These are phyloP conservation scores for Lipomyces sp. DNA, from an alignment of 805 yeast genomes.

Conservation along the genomic window DNA sequence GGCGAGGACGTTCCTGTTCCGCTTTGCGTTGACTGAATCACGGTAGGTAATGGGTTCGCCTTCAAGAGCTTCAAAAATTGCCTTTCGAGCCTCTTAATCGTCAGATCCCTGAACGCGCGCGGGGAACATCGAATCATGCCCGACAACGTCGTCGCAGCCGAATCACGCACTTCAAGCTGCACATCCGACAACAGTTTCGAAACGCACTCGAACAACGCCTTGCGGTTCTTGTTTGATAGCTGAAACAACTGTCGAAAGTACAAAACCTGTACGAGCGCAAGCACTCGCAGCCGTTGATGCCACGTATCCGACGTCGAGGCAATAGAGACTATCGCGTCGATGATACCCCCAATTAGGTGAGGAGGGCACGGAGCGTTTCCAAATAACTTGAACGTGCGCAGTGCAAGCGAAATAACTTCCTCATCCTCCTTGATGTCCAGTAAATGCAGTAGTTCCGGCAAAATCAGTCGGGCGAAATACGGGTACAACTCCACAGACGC, in stretches of 20 bases:
- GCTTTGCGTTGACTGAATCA: no score
- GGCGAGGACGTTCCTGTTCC: constrained; percentile 33
- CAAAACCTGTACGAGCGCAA: constrained; percentile 68
- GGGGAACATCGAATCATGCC: constrained; percentile 69
- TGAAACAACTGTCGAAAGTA: constrained; percentile 65
- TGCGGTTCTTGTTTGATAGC: constrained; percentile 49
- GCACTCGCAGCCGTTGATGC: constrained; percentile 62
- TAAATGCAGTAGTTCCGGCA: constrained; percentile 67
- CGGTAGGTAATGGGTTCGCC: constrained; percentile 33
- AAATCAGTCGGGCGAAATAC: constrained; percentile 49
- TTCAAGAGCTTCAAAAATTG: constrained; percentile 46
- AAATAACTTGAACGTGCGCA: constrained; percentile 45
- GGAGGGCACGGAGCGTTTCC: constrained; percentile 49
- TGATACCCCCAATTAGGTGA: constrained; percentile 43
- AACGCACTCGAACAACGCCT: constrained; percentile 50
- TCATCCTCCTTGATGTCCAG: constrained; percentile 76
- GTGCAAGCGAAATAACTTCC: constrained; percentile 48
- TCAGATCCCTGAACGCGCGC: constrained; percentile 42
- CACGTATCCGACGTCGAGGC: constrained; percentile 43
- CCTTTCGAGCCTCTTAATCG: constrained; percentile 44
- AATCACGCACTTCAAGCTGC: constrained; percentile 71
- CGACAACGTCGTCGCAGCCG: constrained; percentile 70
- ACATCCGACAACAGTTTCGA: constrained; percentile 54
- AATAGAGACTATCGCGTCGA: constrained; percentile 46
- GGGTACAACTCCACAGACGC: constrained; percentile 53